Base-by-base conservation (phyloP, 1,139 yeast genomes). In the Candida pseudoviswanathii region DNA sequence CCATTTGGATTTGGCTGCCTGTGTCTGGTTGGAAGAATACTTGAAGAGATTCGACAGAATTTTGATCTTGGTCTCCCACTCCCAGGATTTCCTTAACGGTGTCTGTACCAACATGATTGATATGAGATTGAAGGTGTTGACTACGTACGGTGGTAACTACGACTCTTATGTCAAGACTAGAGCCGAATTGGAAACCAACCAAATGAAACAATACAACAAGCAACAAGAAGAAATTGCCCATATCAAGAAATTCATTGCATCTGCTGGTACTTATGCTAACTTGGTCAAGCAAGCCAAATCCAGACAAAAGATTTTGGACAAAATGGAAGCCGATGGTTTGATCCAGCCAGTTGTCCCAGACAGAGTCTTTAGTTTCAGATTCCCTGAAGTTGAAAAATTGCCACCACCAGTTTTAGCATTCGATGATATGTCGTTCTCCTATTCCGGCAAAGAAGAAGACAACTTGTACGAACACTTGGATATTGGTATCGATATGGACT, bases 201-300 rank as follows among this genome's bases (percentile, higher is more conserved):
- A 94, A 81, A 94, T 89, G 96, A 95, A 94, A 78, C 96, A 91
- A 72, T 94, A 94, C 77, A 72, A 76, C 66, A 95, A 94, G 76
- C 98, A 94, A 80, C 99, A 95, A 79, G 99, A 95, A 75, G 99
- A 94, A 82, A 94, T 95, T 67, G 91, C 86, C 42, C 99, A 94
- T 74, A 95, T 95, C 74, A 95, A 94, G 82, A 94, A 94, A 78
- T 94, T 94, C 70, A 95, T 94, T 77, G 99, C 99, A 47, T 89
- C 97, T 61, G 99, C 99, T 56, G 99, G 99, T 92, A 95, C 99
- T 53, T 95, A 94, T 77, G 99, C 99, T 56, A 95, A 95, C 77
- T 82, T 94, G 80, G 99, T 95, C 53, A 89, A 89, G 73, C 99
- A 94, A 78, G 99, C 99, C 57, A 94, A 94, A 75, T 94, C 99